Evolutionary conservation across 208 protist species (phyloP).

Genomic region (Trypanosoma cruzi): DNA sequence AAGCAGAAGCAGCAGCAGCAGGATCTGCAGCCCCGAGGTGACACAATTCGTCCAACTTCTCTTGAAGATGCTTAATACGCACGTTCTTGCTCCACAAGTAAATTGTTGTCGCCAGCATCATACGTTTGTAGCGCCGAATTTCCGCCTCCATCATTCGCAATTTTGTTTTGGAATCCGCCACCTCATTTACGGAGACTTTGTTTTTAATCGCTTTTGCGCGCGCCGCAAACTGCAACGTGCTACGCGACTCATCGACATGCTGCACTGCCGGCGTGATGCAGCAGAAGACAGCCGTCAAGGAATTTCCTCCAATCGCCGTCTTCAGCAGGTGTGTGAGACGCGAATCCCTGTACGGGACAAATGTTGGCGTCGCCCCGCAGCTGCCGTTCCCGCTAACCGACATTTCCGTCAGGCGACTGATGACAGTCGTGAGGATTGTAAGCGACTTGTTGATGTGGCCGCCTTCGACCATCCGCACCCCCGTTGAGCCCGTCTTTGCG

Average conservation of each 20-base stretch:
- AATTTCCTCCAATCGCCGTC: constrained; percentile 95
- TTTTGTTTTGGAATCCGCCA: constrained; percentile 50
- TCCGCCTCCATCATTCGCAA: constrained; percentile 47
- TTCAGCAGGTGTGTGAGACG: constrained; percentile 94
- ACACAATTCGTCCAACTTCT: constrained; percentile 32
- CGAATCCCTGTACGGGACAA: constrained; percentile 94
- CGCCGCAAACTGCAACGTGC: constrained; percentile 81
- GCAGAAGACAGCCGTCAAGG: constrained; percentile 88
- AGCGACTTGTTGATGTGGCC: constrained; percentile 91
- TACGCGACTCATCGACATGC: constrained; percentile 71
- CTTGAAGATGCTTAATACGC: constrained; percentile 41
- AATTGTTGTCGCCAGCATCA: constrained; percentile 62
- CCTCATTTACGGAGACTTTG: constrained; percentile 61
- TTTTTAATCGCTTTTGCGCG: constrained; percentile 74
- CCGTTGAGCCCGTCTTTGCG: constrained; percentile 92
- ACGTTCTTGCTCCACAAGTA: constrained; percentile 77
- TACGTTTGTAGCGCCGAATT: constrained; percentile 38
- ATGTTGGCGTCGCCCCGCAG: constrained; percentile 20
- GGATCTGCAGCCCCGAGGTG: neutral
- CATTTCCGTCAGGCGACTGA: constrained; percentile 54
- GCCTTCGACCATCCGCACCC: constrained; percentile 94
- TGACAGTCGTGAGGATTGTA: constrained; percentile 78
- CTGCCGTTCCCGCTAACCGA: constrained; percentile 6
- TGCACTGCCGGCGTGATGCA: constrained; percentile 70
- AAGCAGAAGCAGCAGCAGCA: neutral